A percentile compares a stretch with the other conserved stretches of the same genome.
phyloP scores from a whole-genome alignment of 2,329 filamentous ascomycete genomes.

The Penicillium thymicola region DNA sequence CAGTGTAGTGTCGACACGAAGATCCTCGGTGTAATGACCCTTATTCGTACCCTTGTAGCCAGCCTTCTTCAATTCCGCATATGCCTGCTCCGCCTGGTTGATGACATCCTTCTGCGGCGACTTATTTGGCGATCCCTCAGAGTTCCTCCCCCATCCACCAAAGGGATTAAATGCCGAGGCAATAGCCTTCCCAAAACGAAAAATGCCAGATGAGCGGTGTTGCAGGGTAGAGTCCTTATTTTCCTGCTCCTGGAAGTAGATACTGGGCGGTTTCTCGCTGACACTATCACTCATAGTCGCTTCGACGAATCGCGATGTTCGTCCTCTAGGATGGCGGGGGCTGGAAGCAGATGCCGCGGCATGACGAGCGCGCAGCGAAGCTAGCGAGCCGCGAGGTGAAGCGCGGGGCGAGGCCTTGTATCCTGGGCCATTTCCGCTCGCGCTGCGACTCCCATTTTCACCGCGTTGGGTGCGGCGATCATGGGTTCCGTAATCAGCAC shows the following conservation, averaged over 20 bases:
- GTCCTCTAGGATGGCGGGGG: conserved; percentile 41
- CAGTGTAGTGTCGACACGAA: conserved; percentile 17
- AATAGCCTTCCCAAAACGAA: conserved; percentile 55
- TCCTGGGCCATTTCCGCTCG: background rate
- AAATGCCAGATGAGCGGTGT: conserved; percentile 47
- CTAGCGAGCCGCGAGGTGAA: conserved; percentile 17
- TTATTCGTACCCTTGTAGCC: conserved; percentile 47
- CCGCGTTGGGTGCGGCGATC: conserved; percentile 10
- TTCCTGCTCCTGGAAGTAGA: conserved; percentile 54
- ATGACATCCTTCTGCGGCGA: conserved; percentile 43
- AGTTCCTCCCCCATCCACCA: conserved; percentile 46
- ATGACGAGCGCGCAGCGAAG: conserved; percentile 19
- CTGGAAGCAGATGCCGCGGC: conserved; percentile 16
- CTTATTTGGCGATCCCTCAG: conserved; percentile 31
- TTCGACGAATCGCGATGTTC: conserved; percentile 67
- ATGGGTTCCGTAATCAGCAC: conserved; percentile 17
- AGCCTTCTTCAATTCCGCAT: conserved; percentile 53
- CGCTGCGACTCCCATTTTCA: conserved; percentile 5
- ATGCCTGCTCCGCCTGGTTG: conserved; percentile 50
- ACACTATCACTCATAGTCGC: conserved; percentile 82
- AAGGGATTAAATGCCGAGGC: conserved; percentile 54
- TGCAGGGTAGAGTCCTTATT: conserved; percentile 21
- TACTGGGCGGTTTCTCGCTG: conserved; percentile 66
- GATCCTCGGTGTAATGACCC: conserved; percentile 29
- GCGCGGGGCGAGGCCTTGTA: conserved; percentile 18